phyloP scores from a whole-genome alignment of 192 early-diverging fungal genomes.

The Coemansia sp. region DNA sequence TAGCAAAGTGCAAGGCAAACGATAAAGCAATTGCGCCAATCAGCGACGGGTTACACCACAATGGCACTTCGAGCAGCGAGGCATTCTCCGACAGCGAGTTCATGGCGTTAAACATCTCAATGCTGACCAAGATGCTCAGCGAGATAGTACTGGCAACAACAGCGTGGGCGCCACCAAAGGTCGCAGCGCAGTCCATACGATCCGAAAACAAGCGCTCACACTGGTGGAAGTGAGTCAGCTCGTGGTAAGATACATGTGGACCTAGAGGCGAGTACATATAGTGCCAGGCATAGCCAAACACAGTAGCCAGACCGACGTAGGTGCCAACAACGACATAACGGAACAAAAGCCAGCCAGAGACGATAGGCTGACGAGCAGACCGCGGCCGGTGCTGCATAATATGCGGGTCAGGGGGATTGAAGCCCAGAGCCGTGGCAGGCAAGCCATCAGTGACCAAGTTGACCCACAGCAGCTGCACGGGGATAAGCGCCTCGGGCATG shows the following conservation, averaged over 20 bases:
- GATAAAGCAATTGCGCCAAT: slow-evolving; percentile 81
- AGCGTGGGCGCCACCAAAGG: slow-evolving; percentile 79
- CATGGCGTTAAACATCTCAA: slow-evolving; percentile 99
- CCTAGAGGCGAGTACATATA: slow-evolving; percentile 92
- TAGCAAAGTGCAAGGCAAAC: slow-evolving; percentile 93
- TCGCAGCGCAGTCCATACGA: slow-evolving; percentile 78
- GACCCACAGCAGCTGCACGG: slow-evolving; percentile 98
- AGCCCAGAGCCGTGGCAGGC: slow-evolving; percentile 96
- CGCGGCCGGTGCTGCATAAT: slow-evolving; percentile 95
- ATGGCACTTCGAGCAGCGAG: slow-evolving; percentile 83
- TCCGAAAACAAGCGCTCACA: slow-evolving; percentile 86
- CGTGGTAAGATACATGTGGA: slow-evolving; percentile 84
- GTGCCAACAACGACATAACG: slow-evolving; percentile 91
- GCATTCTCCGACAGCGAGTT: slow-evolving; percentile 97
- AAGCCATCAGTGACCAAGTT: slow-evolving; percentile 98
- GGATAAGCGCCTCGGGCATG: slow-evolving; percentile 96
- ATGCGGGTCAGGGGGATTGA: slow-evolving; percentile 95
- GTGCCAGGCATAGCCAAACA: slow-evolving; percentile 99
- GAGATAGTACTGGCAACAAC: slow-evolving; percentile 93
- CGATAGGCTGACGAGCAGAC: slow-evolving; percentile 82
- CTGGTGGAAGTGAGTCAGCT: slow-evolving; percentile 93
- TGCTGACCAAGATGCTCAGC: slow-evolving; percentile 91
- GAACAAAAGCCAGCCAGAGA: slow-evolving; percentile 93
- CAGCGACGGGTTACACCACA: slow-evolving; percentile 91
- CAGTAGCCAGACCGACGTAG: slow-evolving; percentile 91